These are phyloP conservation scores for Cardiospermum halicacabum DNA, from an alignment of 345 rosid genomes.

Conservation along the genomic window DNA sequence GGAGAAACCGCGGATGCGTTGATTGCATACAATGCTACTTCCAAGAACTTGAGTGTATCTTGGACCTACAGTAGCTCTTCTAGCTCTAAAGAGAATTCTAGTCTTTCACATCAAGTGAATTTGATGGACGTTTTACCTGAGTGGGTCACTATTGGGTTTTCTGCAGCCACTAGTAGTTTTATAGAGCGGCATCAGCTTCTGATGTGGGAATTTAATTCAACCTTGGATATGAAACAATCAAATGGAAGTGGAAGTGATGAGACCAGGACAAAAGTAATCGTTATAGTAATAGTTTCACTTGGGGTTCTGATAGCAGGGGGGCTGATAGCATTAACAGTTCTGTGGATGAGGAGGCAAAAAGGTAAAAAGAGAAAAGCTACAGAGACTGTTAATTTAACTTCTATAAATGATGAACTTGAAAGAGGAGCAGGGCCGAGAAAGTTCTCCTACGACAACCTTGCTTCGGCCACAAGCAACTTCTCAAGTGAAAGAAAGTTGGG, in stretches of 20 bases:
- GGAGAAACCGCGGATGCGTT: constrained; percentile 24
- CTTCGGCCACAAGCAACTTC: background rate
- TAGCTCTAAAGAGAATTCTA: constrained; percentile 26
- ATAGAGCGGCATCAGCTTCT: background rate
- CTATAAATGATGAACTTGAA: constrained; percentile 4
- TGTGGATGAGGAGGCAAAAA: background rate
- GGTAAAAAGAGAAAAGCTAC: background rate
- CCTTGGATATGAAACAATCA: background rate
- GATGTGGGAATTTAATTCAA: constrained; percentile 12
- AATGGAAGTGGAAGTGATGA: too few species aligned
- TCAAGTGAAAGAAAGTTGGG: background rate
- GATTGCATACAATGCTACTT: constrained; percentile 32
- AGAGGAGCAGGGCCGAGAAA: background rate
- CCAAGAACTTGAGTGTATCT: constrained; percentile 39
- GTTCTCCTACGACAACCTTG: background rate
- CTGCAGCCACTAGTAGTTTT: constrained; percentile 4
- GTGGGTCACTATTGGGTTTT: constrained; percentile 14
- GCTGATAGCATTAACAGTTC: background rate
- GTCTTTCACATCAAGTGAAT: constrained; percentile 4
- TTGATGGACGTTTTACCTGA: constrained; percentile 3
- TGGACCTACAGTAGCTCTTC: constrained; percentile 32
- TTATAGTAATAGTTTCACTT: background rate
- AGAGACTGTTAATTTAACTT: background rate
- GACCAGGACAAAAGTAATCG: background rate
- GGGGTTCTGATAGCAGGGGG: background rate